These are phyloP conservation scores for Plasmodium vinckei DNA, from an alignment of 169 alveolate genomes.

Conservation along the genomic window DNA sequence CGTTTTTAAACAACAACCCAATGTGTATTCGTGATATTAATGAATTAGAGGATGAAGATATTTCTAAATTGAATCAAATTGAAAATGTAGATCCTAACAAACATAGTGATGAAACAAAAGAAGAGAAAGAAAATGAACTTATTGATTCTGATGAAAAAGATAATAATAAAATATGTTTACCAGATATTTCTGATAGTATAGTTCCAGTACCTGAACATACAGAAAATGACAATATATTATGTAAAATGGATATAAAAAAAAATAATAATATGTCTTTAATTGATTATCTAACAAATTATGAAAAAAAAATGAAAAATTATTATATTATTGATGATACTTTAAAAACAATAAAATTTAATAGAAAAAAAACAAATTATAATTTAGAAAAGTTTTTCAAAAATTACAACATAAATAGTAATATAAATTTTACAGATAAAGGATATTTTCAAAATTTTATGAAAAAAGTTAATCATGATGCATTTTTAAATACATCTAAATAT, in stretches of 20 bases:
- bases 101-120: no score
- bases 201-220: no score
- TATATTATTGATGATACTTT: constrained; percentile 56
- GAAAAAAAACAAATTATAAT: constrained; percentile 42
- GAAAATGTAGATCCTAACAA: no score
- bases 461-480: constrained; percentile 36
- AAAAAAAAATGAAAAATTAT: constrained; percentile 41
- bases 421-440: neutral
- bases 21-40: neutral
- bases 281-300: constrained; percentile 25
- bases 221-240: no score
- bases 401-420: neutral
- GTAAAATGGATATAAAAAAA: no score
- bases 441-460: constrained; percentile 16
- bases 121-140: no score
- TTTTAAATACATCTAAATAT: constrained; percentile 25
- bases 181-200: no score
- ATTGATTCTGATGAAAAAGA: no score
- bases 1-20: neutral
- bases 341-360: constrained; percentile 42
- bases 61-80: neutral
- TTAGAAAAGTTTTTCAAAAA: constrained; percentile 14
- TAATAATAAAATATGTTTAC: no score
- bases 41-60: neutral
- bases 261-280: neutral